These are phyloP conservation scores for Porpolomopsis calyptriformis DNA, from an alignment of 768 basidiomycete genomes.

Conservation along the genomic window DNA sequence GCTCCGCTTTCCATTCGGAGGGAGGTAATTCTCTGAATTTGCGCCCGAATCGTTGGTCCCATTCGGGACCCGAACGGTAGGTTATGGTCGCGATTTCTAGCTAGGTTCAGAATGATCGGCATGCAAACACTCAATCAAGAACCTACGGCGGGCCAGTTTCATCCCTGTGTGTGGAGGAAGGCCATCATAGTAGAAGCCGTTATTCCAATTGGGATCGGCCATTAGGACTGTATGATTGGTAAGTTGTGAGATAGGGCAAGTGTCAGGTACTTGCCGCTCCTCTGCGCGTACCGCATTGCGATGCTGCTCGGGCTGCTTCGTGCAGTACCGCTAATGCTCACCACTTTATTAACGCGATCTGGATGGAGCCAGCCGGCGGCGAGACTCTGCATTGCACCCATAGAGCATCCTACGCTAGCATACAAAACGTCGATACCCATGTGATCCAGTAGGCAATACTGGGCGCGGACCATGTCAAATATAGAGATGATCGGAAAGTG, in stretches of 20 bases:
- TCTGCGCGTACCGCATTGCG: slow-evolving; percentile 92
- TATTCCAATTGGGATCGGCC: slow-evolving; percentile 99
- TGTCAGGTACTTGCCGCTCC: slow-evolving; percentile 61
- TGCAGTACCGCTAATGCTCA: slow-evolving; percentile 92
- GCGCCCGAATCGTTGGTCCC: slow-evolving; percentile 96
- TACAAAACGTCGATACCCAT: slow-evolving; percentile 78
- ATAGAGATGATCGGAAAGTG: slow-evolving; percentile 85
- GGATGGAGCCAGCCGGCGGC: slow-evolving; percentile 92
- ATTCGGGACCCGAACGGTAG: slow-evolving; percentile 97
- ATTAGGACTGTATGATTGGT: slow-evolving; percentile 62
- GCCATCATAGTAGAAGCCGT: slow-evolving; percentile 93
- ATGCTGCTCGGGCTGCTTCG: slow-evolving; percentile 85
- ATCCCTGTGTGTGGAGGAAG: slow-evolving; percentile 97
- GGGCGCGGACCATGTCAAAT: slow-evolving; percentile 96
- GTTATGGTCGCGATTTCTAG: slow-evolving; percentile 98
- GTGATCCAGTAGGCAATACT: slow-evolving; percentile 77
- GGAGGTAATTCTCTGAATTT: slow-evolving; percentile 41
- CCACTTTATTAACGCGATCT: slow-evolving; percentile 77
- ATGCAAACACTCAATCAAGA: neutral
- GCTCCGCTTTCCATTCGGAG: slow-evolving; percentile 16
- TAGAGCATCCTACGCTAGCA: slow-evolving; percentile 88
- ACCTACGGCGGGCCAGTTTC: slow-evolving; percentile 89
- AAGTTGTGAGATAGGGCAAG: neutral
- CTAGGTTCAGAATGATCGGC: slow-evolving; percentile 3
- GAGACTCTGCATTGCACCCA: slow-evolving; percentile 98